Percentiles rank a stretch among this genome's conserved stretches.
phyloP scores from a whole-genome alignment of 495 filamentous ascomycete genomes.

The Zalerion maritima region DNA sequence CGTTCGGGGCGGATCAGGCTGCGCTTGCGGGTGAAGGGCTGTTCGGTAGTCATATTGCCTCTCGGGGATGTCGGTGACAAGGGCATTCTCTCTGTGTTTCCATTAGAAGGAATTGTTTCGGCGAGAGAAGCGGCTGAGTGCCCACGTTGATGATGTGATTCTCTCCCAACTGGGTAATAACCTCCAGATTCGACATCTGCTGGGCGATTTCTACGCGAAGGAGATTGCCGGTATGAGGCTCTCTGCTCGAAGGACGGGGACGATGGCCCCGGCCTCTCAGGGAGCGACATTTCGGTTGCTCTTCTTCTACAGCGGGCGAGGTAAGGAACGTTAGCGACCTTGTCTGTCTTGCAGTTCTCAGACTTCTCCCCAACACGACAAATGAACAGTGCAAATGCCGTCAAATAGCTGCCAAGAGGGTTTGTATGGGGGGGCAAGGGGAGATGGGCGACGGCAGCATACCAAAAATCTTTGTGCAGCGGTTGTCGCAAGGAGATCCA shows the following conservation, averaged over 20 bases:
- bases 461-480: no score
- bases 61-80: conserved; percentile 28
- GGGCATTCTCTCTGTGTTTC: conserved; percentile 28
- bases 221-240: conserved; percentile 49
- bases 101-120: conserved; percentile 34
- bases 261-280: conserved; percentile 45
- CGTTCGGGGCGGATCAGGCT: conserved; percentile 83
- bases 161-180: conserved; percentile 25
- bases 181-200: conserved; percentile 51
- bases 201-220: conserved; percentile 45
- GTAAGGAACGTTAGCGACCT: no score
- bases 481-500: no score
- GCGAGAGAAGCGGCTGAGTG: conserved; percentile 33
- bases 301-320: no score
- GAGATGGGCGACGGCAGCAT: no score
- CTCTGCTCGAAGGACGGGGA: conserved; percentile 46
- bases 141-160: conserved; percentile 31
- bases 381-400: no score
- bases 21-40: conserved; percentile 49
- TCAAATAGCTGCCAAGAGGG: no score
- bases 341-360: no score
- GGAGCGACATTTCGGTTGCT: conserved; percentile 64
- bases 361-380: no score
- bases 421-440: no score
- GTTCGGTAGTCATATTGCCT: conserved; percentile 11